These are phyloP conservation scores for Ophiostoma sp. DNA, from an alignment of 2,329 filamentous ascomycete species.

Conservation along the genomic window DNA sequence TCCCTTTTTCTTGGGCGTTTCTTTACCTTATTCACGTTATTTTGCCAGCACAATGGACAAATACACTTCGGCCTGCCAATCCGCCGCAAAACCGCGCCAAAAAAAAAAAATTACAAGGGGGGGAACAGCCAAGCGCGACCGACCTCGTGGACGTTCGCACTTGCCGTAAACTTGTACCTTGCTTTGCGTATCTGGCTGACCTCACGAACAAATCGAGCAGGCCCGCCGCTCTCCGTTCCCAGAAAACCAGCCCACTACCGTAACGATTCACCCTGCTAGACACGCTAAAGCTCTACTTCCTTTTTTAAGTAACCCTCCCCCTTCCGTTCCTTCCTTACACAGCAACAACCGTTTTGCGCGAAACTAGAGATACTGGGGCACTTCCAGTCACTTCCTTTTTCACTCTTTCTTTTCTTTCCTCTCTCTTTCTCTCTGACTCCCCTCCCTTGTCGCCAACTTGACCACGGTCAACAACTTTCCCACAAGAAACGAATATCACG, in stretches of 20 bases:
- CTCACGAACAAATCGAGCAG: not conserved
- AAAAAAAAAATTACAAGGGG: not conserved
- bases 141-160: constrained; percentile 1
- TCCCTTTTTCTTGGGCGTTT: not conserved
- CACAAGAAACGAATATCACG: constrained; percentile 1
- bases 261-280: constrained; percentile 1
- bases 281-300: constrained; percentile 20
- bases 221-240: constrained; percentile 3
- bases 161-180: not conserved
- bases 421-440: not conserved
- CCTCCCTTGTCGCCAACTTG: constrained; percentile 9
- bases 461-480: not conserved
- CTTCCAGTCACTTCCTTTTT: not conserved
- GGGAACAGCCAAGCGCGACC: constrained; percentile 9
- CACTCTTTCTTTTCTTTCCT: not conserved
- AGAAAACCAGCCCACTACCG: not conserved
- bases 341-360: constrained; percentile 1
- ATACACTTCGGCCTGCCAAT: not conserved
- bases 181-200: constrained; percentile 8
- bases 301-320: constrained; percentile 28
- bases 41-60: not conserved
- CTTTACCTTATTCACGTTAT: not conserved
- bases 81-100: not conserved
- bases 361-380: not conserved
- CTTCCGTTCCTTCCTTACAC: constrained; percentile 18